These are phyloP conservation scores for Tolypocladium album DNA, from an alignment of 2,329 filamentous ascomycete species.

Conservation along the genomic window DNA sequence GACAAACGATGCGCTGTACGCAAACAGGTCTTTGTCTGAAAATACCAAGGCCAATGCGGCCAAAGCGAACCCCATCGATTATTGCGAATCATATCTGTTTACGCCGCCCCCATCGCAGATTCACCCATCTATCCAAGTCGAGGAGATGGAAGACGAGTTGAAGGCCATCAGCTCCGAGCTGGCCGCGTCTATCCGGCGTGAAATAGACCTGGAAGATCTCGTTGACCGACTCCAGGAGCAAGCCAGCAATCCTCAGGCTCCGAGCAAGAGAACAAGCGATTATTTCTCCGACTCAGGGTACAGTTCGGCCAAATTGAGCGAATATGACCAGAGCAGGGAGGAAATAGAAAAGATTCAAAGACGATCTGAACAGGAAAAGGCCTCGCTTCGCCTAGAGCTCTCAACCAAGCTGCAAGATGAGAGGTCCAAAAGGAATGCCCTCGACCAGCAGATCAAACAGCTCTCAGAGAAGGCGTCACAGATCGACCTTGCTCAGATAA, in stretches of 20 bases:
- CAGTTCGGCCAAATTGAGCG: slow-evolving; percentile 70
- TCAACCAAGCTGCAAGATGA: slow-evolving; percentile 84
- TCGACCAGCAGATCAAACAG: slow-evolving; percentile 76
- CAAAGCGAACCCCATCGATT: slow-evolving; percentile 32
- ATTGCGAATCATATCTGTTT: slow-evolving; percentile 40
- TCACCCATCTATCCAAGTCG: slow-evolving; percentile 44
- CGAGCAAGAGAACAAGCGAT: slow-evolving; percentile 76
- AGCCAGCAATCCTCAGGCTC: slow-evolving; percentile 42
- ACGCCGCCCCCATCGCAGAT: slow-evolving; percentile 32
- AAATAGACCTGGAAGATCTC: slow-evolving; percentile 94
- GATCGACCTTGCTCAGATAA: slow-evolving; percentile 42
- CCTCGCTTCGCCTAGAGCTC: slow-evolving; percentile 73
- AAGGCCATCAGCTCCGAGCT: slow-evolving; percentile 89
- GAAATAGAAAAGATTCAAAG: slow-evolving; percentile 78
- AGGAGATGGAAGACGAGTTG: slow-evolving; percentile 89
- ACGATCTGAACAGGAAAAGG: slow-evolving; percentile 82
- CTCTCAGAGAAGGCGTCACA: slow-evolving; percentile 70
- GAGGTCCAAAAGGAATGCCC: slow-evolving; percentile 58
- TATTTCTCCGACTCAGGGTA: slow-evolving; percentile 96
- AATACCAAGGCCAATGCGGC: slow-evolving; percentile 28
- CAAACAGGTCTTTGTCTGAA: slow-evolving; percentile 19
- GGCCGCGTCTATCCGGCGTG: slow-evolving; percentile 81
- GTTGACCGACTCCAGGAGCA: slow-evolving; percentile 83
- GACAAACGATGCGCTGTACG: slow-evolving; percentile 19
- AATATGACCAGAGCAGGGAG: slow-evolving; percentile 49